Evolutionary conservation across 352 stramenopile species (phyloP).

Genomic region (Globisporangium nodosum): DNA sequence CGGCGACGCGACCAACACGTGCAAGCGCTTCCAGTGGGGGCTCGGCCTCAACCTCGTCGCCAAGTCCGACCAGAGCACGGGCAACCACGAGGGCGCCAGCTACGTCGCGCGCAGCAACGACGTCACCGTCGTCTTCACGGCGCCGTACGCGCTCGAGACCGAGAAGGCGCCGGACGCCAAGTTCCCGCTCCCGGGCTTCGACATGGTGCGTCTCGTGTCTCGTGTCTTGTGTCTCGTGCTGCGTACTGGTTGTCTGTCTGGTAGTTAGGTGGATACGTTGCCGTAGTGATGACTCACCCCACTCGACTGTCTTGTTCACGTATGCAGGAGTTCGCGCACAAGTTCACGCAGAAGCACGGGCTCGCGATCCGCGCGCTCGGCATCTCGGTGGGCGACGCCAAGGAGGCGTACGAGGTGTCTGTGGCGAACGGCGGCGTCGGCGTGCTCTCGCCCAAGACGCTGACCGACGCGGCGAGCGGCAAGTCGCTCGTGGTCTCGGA

Average conservation of each 20-base stretch:
- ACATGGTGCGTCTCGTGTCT: constrained; percentile 27
- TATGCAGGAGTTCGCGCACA: constrained; percentile 41
- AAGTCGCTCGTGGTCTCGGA: constrained; percentile 63
- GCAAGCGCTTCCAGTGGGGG: constrained; percentile 74
- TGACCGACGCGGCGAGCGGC: constrained; percentile 55
- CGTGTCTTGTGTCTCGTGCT: no score
- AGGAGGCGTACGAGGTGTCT: constrained; percentile 70
- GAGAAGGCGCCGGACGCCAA: constrained; percentile 44
- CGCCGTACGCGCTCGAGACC: constrained; percentile 75
- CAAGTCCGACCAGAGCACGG: constrained; percentile 85
- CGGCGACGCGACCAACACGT: constrained; percentile 70
- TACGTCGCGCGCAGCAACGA: constrained; percentile 83
- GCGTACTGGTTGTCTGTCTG: no score
- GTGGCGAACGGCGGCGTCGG: constrained; percentile 63
- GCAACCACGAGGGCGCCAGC: constrained; percentile 80
- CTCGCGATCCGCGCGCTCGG: constrained; percentile 73
- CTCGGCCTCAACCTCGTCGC: constrained; percentile 78
- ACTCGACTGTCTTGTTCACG: no score
- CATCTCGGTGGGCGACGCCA: constrained; percentile 75
- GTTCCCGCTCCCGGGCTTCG: constrained; percentile 58
- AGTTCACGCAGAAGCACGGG: constrained; percentile 83
- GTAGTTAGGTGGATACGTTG: not conserved
- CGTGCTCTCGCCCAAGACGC: constrained; percentile 46
- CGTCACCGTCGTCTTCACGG: constrained; percentile 85
- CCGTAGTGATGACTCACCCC: not conserved